Evolutionary conservation across 2,329 filamentous ascomycete genomes (phyloP).

Genomic region (Gaeumannomyces tritici): DNA sequence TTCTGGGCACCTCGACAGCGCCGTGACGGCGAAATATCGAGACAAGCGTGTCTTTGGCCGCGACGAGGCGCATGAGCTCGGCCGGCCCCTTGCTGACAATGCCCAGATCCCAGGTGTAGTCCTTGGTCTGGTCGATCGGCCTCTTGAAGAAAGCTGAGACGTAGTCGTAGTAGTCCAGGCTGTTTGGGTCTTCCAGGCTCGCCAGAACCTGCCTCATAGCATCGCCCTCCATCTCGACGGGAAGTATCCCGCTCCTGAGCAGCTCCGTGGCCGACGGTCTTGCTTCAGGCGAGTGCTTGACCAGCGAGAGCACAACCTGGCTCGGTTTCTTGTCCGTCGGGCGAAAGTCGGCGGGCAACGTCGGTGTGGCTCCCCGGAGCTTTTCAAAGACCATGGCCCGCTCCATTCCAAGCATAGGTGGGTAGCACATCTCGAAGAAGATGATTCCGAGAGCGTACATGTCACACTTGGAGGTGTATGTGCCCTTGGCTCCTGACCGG

Average conservation of each 20-base stretch:
- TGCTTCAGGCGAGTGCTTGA: constrained; percentile 74
- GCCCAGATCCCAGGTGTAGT: constrained; percentile 69
- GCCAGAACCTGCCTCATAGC: constrained; percentile 76
- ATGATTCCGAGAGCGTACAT: constrained; percentile 98
- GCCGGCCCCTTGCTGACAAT: constrained; percentile 39
- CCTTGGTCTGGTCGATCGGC: constrained; percentile 68
- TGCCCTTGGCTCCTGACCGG: constrained; percentile 60
- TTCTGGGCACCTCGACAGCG: constrained; percentile 69
- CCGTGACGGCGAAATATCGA: constrained; percentile 83
- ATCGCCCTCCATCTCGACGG: constrained; percentile 87
- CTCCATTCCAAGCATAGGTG: constrained; percentile 53
- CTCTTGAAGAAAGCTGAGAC: constrained; percentile 75
- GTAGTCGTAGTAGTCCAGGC: constrained; percentile 84
- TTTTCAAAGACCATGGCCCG: constrained; percentile 54
- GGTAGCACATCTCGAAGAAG: constrained; percentile 94
- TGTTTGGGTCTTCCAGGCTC: constrained; percentile 70
- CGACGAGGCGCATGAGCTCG: constrained; percentile 60
- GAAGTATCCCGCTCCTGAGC: constrained; percentile 75
- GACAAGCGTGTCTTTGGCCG: constrained; percentile 65
- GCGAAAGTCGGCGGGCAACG: constrained; percentile 65
- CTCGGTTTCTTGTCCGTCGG: constrained; percentile 62
- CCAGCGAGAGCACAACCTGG: constrained; percentile 67
- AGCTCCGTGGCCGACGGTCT: constrained; percentile 77
- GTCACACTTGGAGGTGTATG: constrained; percentile 72
- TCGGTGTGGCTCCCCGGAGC: constrained; percentile 57